Conservation (phyloP, 163 green algal genomes). For the Volvox carteri region DNA sequence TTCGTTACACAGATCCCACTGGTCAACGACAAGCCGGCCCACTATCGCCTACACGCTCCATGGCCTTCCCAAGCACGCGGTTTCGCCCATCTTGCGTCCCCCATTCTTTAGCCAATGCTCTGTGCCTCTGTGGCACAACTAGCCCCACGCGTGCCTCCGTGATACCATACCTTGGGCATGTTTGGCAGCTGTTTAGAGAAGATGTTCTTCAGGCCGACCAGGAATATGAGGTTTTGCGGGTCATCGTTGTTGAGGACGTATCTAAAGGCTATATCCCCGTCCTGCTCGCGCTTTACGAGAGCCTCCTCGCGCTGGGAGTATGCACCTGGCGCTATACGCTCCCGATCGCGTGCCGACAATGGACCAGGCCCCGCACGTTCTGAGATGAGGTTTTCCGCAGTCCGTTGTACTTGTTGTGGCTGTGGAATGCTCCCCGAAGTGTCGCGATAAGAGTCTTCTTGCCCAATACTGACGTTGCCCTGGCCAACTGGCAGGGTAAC, state of each 20-base stretch:
- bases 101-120: too few relatives aligned
- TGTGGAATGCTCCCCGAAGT: neutral
- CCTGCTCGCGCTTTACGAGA: constrained; percentile 80
- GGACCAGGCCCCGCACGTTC: constrained; percentile 28
- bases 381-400: neutral
- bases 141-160: too few relatives aligned
- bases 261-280: constrained; percentile 84
- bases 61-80: too few relatives aligned
- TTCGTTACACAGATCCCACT: too few relatives aligned
- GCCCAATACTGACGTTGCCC: neutral
- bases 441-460: neutral
- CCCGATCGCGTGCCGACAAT: neutral
- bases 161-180: constrained; percentile 99
- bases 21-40: too few relatives aligned
- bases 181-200: constrained; percentile 98
- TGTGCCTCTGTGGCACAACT: too few relatives aligned
- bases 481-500: neutral
- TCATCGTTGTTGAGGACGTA: constrained; percentile 87
- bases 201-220: constrained; percentile 96
- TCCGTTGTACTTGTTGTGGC: neutral
- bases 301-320: constrained; percentile 84
- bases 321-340: constrained; percentile 55
- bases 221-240: constrained; percentile 81
- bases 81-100: too few relatives aligned
- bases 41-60: too few relatives aligned